These are phyloP conservation scores for Dysphania ambrosioides DNA, from an alignment of 148 eudicot species.

Conservation along the genomic window DNA sequence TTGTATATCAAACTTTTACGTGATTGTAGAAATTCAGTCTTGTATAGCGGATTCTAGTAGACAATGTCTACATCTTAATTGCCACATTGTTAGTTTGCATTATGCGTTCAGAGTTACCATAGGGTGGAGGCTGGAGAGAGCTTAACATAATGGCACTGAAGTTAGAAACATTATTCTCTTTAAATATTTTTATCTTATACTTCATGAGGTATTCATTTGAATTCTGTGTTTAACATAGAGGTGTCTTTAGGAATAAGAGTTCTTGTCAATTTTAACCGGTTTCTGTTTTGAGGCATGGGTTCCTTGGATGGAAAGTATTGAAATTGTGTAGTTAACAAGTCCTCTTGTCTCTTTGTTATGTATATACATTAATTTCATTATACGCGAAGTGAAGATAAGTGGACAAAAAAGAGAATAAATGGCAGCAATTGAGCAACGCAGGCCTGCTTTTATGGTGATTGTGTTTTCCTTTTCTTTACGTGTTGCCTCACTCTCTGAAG, in stretches of 20 bases:
- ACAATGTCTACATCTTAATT: background rate
- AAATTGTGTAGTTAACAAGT: background rate
- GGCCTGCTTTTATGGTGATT: background rate
- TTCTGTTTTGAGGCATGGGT: background rate
- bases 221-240: background rate
- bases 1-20: background rate
- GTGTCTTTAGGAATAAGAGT: background rate
- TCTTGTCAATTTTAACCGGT: background rate
- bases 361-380: background rate
- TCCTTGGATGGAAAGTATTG: background rate
- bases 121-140: background rate
- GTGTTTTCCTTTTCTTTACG: background rate
- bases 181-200: background rate
- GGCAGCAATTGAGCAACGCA: too few relatives aligned
- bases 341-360: background rate
- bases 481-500: too few relatives aligned
- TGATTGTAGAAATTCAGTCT: background rate
- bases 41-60: background rate
- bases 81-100: background rate
- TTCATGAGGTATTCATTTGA: background rate
- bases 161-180: background rate
- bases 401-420: too few relatives aligned
- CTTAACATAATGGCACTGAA: background rate
- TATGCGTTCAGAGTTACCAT: too few relatives aligned
- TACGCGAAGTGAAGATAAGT: background rate